Base-by-base conservation (phyloP, 2,329 filamentous ascomycete species). In the Blastomyces silverae region DNA sequence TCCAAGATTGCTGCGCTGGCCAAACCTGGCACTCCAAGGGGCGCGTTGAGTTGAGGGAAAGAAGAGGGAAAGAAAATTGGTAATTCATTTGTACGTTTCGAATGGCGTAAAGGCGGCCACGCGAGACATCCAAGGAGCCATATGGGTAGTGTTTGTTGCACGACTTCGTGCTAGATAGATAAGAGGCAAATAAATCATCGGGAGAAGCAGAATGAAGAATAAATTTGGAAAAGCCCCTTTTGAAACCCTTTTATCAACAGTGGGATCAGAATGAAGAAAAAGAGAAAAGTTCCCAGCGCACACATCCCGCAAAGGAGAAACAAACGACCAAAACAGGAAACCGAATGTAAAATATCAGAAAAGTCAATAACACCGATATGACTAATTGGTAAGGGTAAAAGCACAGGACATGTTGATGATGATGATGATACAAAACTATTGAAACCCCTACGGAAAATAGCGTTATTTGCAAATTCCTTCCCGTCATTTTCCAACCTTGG, bases 401-500 rank as follows among this genome's bases (percentile, higher is more conserved):
- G 22, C 17, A 39, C 37, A 44, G 25, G 53, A 31, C n/a, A n/a
- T n/a, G n/a, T n/a, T n/a, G 5, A 52, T 11, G 22, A 28, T 28
- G 22, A 62, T 50, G 39, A 46, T 62, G 25, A n/a, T 56, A 56
- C 48, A 62, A 39, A 52, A 34, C 22, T 46, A 31, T 17, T 31
- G 63, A 64, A 61, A 48, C 52, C 20, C 59, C 28, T 28, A 39
- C 17, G 13, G 39, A 59, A 31, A 22, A 28, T 28, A 57, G 15
- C 37, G 8, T 39, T 46, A 50, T 46, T 59, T n/a, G 13, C 20
- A 50, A 57, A 17, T n/a, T 34, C 56, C 22, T 34, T 55, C 56
- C 37, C 56, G 48, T 67, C 62, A 77, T 71, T 75, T 74, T 31
- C 71, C 72, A 65, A 71, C 70, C 79, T 88, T 87, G 66, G 79